phyloP scores from a whole-genome alignment of 2,329 filamentous ascomycete genomes.

The Fusarium duplospermum region DNA sequence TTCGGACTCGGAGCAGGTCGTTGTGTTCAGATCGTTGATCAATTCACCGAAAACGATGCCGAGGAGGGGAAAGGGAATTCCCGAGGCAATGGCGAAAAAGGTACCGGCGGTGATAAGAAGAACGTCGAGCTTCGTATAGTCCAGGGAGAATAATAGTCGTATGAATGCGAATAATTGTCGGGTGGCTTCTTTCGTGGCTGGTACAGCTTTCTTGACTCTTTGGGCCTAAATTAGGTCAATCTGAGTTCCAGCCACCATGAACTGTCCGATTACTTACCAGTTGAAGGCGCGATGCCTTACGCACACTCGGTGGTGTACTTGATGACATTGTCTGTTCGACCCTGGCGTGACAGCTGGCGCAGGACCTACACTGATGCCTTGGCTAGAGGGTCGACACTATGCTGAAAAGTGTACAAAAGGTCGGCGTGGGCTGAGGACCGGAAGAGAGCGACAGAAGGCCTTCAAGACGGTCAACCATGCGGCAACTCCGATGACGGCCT shows the following conservation, averaged over 20 bases:
- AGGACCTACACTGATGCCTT: not conserved
- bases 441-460: not conserved
- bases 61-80: conserved; percentile 5
- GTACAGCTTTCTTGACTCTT: not conserved
- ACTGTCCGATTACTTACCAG: not conserved
- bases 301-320: not conserved
- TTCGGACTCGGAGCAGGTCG: not conserved
- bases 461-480: not conserved
- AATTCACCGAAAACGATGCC: conserved; percentile 6
- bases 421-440: not conserved
- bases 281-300: not conserved
- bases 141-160: not conserved
- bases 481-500: not conserved
- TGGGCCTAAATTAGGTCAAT: not conserved
- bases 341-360: not conserved
- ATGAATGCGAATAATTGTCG: conserved; percentile 2
- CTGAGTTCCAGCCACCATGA: not conserved
- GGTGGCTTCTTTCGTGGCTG: not conserved
- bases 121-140: conserved; percentile 1
- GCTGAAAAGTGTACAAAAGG: not conserved
- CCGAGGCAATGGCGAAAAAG: conserved; percentile 3
- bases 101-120: not conserved
- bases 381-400: not conserved
- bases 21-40: conserved; percentile 3
- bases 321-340: not conserved